These are phyloP conservation scores for Chytriomyces sp. DNA, from an alignment of 192 early-diverging fungal genomes.

Conservation along the genomic window DNA sequence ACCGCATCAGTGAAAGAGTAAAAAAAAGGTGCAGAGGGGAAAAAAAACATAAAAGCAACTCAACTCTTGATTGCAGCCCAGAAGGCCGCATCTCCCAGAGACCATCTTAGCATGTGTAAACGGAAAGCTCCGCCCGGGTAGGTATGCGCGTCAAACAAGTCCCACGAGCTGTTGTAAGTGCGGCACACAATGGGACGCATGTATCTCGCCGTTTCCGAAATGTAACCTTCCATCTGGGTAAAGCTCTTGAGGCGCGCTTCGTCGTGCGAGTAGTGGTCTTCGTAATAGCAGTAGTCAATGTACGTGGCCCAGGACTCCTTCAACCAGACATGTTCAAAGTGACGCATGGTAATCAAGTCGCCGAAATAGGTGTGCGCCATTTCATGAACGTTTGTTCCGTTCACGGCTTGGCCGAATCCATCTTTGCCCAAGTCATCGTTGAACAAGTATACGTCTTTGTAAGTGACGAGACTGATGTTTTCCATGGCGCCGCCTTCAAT, in stretches of 20 bases:
- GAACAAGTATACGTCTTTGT: no score
- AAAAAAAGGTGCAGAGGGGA: no score
- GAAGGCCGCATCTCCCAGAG: conserved; percentile 56
- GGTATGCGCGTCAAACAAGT: conserved; percentile 58
- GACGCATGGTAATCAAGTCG: conserved; percentile 59
- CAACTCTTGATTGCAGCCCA: conserved; percentile 52
- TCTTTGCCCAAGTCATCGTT: no score
- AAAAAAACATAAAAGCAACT: no score
- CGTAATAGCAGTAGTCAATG: conserved; percentile 40
- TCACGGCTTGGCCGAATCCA: no score
- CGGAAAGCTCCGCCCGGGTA: conserved; percentile 61
- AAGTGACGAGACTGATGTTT: conserved; percentile 61
- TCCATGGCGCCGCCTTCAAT: conserved; percentile 61
- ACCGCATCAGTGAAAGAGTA: no score
- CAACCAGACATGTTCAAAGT: conserved; percentile 66
- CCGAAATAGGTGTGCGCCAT: conserved; percentile 66
- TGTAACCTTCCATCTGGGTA: conserved; percentile 37
- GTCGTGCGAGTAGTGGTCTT: conserved; percentile 48
- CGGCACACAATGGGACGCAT: conserved; percentile 57
- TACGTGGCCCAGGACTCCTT: conserved; percentile 67
- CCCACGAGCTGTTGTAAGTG: conserved; percentile 56
- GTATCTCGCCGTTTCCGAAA: conserved; percentile 35
- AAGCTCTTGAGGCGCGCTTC: conserved; percentile 41
- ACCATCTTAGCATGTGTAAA: conserved; percentile 57
- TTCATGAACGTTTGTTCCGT: conserved; percentile 60